Evolutionary conservation across 1,284 basidiomycete genomes (phyloP).

Genomic region (Marasmius fiardii): DNA sequence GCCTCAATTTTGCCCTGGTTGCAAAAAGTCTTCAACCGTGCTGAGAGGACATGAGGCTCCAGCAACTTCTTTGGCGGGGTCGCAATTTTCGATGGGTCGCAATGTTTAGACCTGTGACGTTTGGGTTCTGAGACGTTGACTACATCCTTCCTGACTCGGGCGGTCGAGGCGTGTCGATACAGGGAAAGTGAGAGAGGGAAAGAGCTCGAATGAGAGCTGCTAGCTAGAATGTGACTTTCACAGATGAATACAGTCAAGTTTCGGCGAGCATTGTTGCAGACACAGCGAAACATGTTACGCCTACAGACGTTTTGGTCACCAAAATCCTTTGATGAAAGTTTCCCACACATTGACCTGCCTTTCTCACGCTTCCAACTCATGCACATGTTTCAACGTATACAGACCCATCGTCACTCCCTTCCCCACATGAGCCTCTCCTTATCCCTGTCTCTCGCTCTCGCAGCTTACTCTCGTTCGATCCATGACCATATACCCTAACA

Average conservation of each 20-base stretch:
- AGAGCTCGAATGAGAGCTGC: neutral
- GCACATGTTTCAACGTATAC: too few species aligned
- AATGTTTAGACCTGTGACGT: conserved; percentile 12
- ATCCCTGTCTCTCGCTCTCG: too few species aligned
- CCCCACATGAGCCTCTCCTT: too few species aligned
- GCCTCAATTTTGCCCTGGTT: conserved; percentile 49
- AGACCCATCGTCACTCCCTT: too few species aligned
- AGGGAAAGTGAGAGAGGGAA: too few species aligned
- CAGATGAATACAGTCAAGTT: neutral
- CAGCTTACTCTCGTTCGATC: too few species aligned
- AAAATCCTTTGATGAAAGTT: neutral
- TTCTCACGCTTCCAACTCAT: too few species aligned
- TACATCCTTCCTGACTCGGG: neutral
- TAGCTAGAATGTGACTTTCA: neutral
- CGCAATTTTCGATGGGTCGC: neutral
- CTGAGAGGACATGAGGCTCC: conserved; percentile 56
- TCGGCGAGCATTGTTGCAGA: neutral
- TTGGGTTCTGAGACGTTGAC: conserved; percentile 12
- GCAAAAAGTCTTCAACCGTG: conserved; percentile 53
- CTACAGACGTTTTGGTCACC: neutral
- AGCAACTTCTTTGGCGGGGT: conserved; percentile 29
- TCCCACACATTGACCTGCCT: too few species aligned
- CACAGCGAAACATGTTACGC: neutral
- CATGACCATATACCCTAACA: too few species aligned
- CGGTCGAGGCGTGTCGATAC: neutral